Percentiles rank a stretch among this genome's conserved stretches.
Evolutionary conservation across 345 rosid genomes (phyloP).

Genomic region (Linum tenue): DNA sequence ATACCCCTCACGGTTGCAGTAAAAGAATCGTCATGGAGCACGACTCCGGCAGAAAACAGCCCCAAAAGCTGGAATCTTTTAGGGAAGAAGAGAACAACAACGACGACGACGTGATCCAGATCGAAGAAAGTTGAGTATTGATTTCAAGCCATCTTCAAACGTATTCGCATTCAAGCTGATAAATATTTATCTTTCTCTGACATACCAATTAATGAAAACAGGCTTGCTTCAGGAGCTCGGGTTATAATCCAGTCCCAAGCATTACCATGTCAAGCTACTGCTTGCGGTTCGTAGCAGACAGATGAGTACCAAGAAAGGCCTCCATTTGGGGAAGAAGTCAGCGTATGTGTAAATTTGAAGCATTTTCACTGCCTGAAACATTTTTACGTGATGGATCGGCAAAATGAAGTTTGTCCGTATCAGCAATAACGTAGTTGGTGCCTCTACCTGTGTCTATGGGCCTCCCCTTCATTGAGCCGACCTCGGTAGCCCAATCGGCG

Average conservation of each 20-base stretch:
- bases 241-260: slow-evolving; percentile 80
- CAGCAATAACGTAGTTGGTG: too few relatives aligned
- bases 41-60: slow-evolving; percentile 20
- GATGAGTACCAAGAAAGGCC: too few relatives aligned
- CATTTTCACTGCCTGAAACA: too few relatives aligned
- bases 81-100: slow-evolving; percentile 32
- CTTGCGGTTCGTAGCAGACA: slow-evolving; percentile 29
- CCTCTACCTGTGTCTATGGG: too few relatives aligned
- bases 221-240: slow-evolving; percentile 99
- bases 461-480: too few relatives aligned
- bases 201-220: slow-evolving; percentile 23
- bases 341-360: too few relatives aligned
- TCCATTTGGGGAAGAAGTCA: too few relatives aligned
- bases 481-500: too few relatives aligned
- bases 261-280: slow-evolving; percentile 21
- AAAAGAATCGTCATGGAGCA: slow-evolving; percentile 45
- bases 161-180: background rate
- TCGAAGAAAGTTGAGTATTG: slow-evolving; percentile 81
- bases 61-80: slow-evolving; percentile 45
- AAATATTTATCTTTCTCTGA: background rate
- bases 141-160: slow-evolving; percentile 8
- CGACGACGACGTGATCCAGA: slow-evolving; percentile 65
- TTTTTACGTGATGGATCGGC: too few relatives aligned
- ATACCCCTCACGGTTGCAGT: slow-evolving; percentile 34
- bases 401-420: too few relatives aligned